Evolutionary conservation across 257 asterid species (phyloP).

Genomic region (Lantana camara): DNA sequence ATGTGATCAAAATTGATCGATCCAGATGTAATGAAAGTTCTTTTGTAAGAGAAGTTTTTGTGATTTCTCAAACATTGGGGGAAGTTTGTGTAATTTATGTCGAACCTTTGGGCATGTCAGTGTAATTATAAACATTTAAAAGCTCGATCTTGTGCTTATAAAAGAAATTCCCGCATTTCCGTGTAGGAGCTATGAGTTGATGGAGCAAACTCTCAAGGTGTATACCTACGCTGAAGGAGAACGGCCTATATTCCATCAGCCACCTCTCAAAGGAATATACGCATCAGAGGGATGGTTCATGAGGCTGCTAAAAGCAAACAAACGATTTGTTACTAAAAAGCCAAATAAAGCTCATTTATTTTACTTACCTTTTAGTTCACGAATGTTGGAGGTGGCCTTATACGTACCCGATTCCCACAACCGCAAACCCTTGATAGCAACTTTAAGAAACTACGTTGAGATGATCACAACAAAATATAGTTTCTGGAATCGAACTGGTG

Average conservation of each 20-base stretch:
- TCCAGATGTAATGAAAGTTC: too few species aligned
- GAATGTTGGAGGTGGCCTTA: conserved; percentile 47
- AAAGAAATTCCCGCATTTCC: conserved; percentile 19
- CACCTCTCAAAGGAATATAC: conserved; percentile 78
- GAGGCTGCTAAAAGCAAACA: conserved; percentile 64
- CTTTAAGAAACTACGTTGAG: conserved; percentile 43
- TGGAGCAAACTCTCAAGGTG: conserved; percentile 80
- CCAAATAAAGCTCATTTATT: conserved; percentile 74
- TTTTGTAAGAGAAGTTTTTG: too few species aligned
- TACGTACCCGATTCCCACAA: conserved; percentile 59
- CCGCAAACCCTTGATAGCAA: conserved; percentile 43
- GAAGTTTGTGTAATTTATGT: too few species aligned
- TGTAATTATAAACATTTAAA: too few species aligned
- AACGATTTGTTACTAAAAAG: conserved; percentile 50
- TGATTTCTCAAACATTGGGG: too few species aligned
- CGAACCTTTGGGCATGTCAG: too few species aligned
- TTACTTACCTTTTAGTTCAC: conserved; percentile 77
- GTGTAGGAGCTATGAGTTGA: conserved; percentile 81
- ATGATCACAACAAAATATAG: conserved; percentile 42
- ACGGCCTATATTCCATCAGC: conserved; percentile 73
- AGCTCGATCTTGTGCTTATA: background rate
- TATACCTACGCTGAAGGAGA: conserved; percentile 74
- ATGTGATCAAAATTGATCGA: too few species aligned
- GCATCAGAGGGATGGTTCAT: conserved; percentile 95
- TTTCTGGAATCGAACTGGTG: conserved; percentile 78